Evolutionary conservation across 2,329 filamentous ascomycete species (phyloP).

Genomic region (Geosmithia flava): DNA sequence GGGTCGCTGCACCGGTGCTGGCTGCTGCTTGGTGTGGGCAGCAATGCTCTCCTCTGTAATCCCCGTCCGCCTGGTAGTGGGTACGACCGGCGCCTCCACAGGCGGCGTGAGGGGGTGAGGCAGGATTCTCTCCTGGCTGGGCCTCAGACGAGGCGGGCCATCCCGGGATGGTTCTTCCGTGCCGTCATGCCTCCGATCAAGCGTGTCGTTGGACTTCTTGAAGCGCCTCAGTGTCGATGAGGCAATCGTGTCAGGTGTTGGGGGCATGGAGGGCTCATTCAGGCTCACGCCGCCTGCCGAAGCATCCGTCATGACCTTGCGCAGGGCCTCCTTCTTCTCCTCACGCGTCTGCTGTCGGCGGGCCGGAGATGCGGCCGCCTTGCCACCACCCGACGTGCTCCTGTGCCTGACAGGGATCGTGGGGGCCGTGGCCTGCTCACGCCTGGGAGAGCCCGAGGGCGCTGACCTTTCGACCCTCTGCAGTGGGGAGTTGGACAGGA

Average conservation of each 20-base stretch:
- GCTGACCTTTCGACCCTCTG: constrained; percentile 36
- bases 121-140: not conserved
- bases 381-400: not conserved
- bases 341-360: constrained; percentile 21
- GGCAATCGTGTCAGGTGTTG: constrained; percentile 48
- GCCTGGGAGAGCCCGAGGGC: constrained; percentile 10
- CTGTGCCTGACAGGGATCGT: not conserved
- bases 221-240: constrained; percentile 39
- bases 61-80: not conserved
- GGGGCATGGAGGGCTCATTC: constrained; percentile 34
- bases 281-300: constrained; percentile 25
- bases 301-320: constrained; percentile 33
- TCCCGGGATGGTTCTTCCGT: not conserved
- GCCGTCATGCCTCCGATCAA: constrained; percentile 8
- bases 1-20: constrained; percentile 17
- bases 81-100: not conserved
- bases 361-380: constrained; percentile 4
- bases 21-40: not conserved
- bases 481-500: constrained; percentile 34
- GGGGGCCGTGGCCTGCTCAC: constrained; percentile 15
- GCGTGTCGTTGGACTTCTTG: constrained; percentile 36
- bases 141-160: not conserved
- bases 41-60: not conserved
- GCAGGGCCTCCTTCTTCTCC: constrained; percentile 34
- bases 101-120: not conserved